phyloP scores from a whole-genome alignment of 2,329 filamentous ascomycete species.

The Penicillium hordei region DNA sequence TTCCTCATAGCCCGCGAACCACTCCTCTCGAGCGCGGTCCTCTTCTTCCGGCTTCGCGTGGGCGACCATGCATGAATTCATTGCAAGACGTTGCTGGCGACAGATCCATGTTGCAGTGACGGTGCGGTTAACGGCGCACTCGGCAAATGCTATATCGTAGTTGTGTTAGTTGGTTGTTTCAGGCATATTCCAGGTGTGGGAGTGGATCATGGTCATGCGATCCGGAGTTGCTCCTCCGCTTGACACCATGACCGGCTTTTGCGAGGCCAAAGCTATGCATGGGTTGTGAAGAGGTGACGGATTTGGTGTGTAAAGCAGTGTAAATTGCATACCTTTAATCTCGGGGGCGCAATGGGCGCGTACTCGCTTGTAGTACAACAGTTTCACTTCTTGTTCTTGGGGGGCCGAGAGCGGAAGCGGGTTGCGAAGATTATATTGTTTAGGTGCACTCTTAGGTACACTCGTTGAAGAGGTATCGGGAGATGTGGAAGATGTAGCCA shows the following conservation, averaged over 20 bases:
- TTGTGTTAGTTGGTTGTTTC: constrained; percentile 6
- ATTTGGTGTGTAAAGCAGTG: background rate
- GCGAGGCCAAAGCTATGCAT: background rate
- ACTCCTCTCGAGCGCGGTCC: constrained; percentile 87
- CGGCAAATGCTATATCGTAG: constrained; percentile 72
- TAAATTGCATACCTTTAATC: constrained; percentile 63
- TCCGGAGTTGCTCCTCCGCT: background rate
- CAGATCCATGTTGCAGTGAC: constrained; percentile 87
- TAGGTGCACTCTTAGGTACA: constrained; percentile 15
- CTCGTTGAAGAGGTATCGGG: constrained; percentile 24
- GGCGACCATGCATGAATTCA: constrained; percentile 91
- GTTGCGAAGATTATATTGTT: constrained; percentile 57
- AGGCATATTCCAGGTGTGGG: background rate
- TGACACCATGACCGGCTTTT: background rate
- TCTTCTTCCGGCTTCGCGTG: constrained; percentile 82
- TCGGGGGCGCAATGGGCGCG: constrained; percentile 72
- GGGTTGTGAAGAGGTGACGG: background rate
- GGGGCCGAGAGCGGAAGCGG: constrained; percentile 79
- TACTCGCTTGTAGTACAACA: constrained; percentile 78
- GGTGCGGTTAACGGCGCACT: constrained; percentile 82
- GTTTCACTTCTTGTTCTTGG: constrained; percentile 78
- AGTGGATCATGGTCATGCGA: background rate
- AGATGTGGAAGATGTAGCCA: constrained; percentile 26
- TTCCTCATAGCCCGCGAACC: constrained; percentile 78
- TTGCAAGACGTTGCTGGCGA: constrained; percentile 71